Base-by-base conservation (phyloP, 176 grass and related monocot species). In the Ensete glaucum region DNA sequence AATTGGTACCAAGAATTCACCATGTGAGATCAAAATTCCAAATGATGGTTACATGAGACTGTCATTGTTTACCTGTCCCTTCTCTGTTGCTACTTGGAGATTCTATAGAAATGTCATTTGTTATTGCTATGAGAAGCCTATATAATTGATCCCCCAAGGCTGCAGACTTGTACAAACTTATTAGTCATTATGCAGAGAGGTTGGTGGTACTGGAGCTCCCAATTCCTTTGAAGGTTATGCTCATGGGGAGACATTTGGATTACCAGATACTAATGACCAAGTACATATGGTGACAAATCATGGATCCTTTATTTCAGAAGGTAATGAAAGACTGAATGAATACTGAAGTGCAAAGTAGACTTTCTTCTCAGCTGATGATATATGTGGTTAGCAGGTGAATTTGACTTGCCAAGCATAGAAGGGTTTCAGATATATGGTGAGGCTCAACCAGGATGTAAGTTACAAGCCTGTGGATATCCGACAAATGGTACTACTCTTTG, bases 401-500 rank as follows among this genome's bases (percentile, higher is more conserved):
- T 81, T 16, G 76, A 60, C 6, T 85, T 85, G 56, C 90, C 95
- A 76, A 69, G 90, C 80, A 94, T 98, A 82, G 90, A 93, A 57
- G 78, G 69, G 7, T 99, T 99, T 82, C 95, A 94, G 89, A 99
- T 99, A 85, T 68, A 51, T 73, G 95, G 90, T 49, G 82, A 91
- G 16, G 82, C 90, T 80, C 84, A 16, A 75, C 90, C 88, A 66
- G 90, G 90, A 71, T 81, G 10, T 51, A 80, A 17, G 56, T 80
- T 99, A 80, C 87, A 2, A 68, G 95, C 90, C 64, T 87, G 88
- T 81, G 95, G 95, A 70, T 91, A 79, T 73, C 86, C 90, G 66
- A 85, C 73, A 73, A 94, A 99, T 81, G 95, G 95, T 68, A 99
- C 95, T 62, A 99, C 90, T 58, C 90, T 94, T 78, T 99, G 88